These are phyloP conservation scores for Tephrocybe sp. DNA, from an alignment of 768 basidiomycete species.

Conservation along the genomic window DNA sequence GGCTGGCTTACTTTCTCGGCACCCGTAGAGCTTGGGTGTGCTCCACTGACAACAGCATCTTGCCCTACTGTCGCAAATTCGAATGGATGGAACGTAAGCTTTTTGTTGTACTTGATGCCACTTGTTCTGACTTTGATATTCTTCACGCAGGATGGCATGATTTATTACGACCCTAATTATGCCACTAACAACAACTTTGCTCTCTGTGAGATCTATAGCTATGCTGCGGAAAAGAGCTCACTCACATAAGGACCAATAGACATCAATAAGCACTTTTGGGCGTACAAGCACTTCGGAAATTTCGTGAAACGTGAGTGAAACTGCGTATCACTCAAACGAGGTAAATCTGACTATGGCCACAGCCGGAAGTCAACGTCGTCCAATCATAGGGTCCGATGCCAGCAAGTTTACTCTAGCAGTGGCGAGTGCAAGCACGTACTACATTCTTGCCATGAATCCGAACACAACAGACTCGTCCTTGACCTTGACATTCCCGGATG, in stretches of 20 bases:
- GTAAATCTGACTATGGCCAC: neutral
- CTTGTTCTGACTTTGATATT: neutral
- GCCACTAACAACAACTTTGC: constrained; percentile 36
- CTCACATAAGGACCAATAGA: constrained; percentile 25
- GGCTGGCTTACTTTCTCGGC: neutral
- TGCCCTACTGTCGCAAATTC: constrained; percentile 37
- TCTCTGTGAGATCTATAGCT: constrained; percentile 26
- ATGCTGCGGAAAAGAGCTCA: neutral
- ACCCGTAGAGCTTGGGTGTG: constrained; percentile 35
- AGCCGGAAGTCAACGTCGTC: constrained; percentile 38
- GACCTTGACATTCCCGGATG: constrained; percentile 33
- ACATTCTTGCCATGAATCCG: constrained; percentile 36
- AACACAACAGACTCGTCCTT: constrained; percentile 26
- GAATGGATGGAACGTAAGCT: constrained; percentile 41
- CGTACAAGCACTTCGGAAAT: constrained; percentile 40
- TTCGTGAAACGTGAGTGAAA: constrained; percentile 36
- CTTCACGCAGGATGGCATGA: neutral
- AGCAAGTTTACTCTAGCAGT: constrained; percentile 32
- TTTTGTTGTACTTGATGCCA: neutral
- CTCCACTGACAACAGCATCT: constrained; percentile 30
- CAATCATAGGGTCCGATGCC: constrained; percentile 32
- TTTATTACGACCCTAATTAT: constrained; percentile 41
- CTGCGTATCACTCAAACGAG: neutral
- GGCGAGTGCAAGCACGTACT: constrained; percentile 26
- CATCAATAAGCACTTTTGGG: constrained; percentile 38